Conservation (phyloP, 768 basidiomycete genomes). For the Rhodosporidiobolus odoratus region DNA sequence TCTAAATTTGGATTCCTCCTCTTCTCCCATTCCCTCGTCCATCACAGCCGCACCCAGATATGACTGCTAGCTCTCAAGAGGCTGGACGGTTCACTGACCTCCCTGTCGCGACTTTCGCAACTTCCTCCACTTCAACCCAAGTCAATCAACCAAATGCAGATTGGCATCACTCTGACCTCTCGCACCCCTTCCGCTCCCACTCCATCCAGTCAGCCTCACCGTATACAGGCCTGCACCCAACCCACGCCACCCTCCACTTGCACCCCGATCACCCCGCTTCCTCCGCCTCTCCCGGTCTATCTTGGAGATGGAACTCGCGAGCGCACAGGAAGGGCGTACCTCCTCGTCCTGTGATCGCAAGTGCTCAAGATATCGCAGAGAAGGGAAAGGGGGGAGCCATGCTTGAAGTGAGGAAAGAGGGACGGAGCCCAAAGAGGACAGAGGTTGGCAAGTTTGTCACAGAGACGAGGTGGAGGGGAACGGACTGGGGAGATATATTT, state of each 20-base stretch:
- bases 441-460: not conserved
- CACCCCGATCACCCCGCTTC: not conserved
- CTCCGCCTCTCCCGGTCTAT: not conserved
- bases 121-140: not conserved
- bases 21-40: too few relatives aligned
- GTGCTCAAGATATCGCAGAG: not conserved
- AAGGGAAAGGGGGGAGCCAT: not conserved
- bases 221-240: not conserved
- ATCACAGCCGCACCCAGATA: too few relatives aligned
- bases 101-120: not conserved
- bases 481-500: conserved; percentile 20
- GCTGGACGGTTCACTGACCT: too few relatives aligned
- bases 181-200: not conserved
- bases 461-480: conserved; percentile 14
- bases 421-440: not conserved
- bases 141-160: too few relatives aligned
- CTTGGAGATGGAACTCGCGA: not conserved
- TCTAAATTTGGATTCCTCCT: too few relatives aligned
- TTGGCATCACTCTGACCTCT: not conserved
- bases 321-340: conserved; percentile 20
- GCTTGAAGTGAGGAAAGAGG: not conserved
- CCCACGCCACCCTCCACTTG: not conserved
- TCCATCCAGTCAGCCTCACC: not conserved
- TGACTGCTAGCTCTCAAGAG: too few relatives aligned
- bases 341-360: not conserved